phyloP scores from a whole-genome alignment of 805 yeast species.

The Spathaspora sp. region DNA sequence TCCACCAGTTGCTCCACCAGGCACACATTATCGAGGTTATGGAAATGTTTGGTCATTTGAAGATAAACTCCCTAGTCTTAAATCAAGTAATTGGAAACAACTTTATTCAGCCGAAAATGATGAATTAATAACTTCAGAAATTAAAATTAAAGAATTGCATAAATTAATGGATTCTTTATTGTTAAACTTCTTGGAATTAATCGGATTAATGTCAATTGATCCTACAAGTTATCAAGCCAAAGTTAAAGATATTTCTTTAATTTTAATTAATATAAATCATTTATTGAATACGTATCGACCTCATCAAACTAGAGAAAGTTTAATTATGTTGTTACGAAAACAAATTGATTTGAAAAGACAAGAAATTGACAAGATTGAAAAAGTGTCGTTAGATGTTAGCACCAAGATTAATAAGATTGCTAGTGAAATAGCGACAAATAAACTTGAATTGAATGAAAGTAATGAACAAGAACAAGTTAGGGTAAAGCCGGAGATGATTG shows the following conservation, averaged over 20 bases:
- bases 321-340: slow-evolving; percentile 68
- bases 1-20: slow-evolving; percentile 65
- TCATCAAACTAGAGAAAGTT: slow-evolving; percentile 89
- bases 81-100: slow-evolving; percentile 74
- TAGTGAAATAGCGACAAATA: no score
- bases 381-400: slow-evolving; percentile 37
- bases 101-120: slow-evolving; percentile 47
- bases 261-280: slow-evolving; percentile 88
- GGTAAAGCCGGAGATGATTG: slow-evolving; percentile 8
- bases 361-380: slow-evolving; percentile 47
- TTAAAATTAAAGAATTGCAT: slow-evolving; percentile 71
- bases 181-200: slow-evolving; percentile 75
- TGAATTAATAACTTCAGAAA: slow-evolving; percentile 29
- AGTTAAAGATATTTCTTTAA: slow-evolving; percentile 74
- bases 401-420: slow-evolving; percentile 24
- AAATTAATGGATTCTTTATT: slow-evolving; percentile 75
- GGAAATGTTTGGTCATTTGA: slow-evolving; percentile 86
- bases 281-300: slow-evolving; percentile 88
- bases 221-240: slow-evolving; percentile 61
- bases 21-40: slow-evolving; percentile 73
- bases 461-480: slow-evolving; percentile 1
- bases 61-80: slow-evolving; percentile 73
- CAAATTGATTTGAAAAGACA: slow-evolving; percentile 62
- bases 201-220: slow-evolving; percentile 70
- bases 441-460: slow-evolving; percentile 4